Base-by-base conservation (phyloP, 106 monocot genomes). In the Ottelia alismoides region DNA sequence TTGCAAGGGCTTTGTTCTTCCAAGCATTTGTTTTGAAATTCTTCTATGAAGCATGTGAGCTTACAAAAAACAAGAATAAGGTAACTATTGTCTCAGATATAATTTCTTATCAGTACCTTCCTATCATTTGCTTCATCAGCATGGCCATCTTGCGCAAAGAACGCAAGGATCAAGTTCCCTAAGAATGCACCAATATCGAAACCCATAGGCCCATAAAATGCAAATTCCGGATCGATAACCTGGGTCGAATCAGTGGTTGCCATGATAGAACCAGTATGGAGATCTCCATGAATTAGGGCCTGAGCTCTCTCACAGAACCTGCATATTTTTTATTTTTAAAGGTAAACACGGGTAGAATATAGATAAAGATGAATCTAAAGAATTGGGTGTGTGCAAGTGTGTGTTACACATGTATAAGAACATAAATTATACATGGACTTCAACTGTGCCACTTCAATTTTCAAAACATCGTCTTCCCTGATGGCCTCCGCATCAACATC, bases 301-400 rank as follows among this genome's bases (percentile, higher is more conserved):
- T 96, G 96, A 27, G 85, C 64, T 76, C 94, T 96, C 85, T 96
- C 96, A 70, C 85, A 82, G 48, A 98, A 98, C 89, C 96, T 98
- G 35, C 29, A 72, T 9, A 46, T n/a, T n/a, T n/a, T n/a, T n/a
- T n/a, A n/a, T n/a, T n/a, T n/a, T n/a, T n/a, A n/a, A n/a, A n/a
- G n/a, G n/a, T n/a, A n/a, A n/a, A n/a, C n/a, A n/a, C n/a, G n/a
- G n/a, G n/a, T n/a, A n/a, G n/a, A n/a, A n/a, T n/a, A 35, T 27
- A 32, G 22, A 35, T 51, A 26, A 5, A 25, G 26, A 7, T 5
- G 1, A 51, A 24, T 11, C 53, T 2, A 23, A 10, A 53, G 25
- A 53, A 27, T 0, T 4, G 22, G n/a, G 11, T 14, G 28, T 27
- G n/a, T n/a, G n/a, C n/a, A n/a, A n/a, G n/a, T n/a, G n/a, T n/a